phyloP scores from a whole-genome alignment of 306 rosid genomes.

The Adenanthera pavonina region DNA sequence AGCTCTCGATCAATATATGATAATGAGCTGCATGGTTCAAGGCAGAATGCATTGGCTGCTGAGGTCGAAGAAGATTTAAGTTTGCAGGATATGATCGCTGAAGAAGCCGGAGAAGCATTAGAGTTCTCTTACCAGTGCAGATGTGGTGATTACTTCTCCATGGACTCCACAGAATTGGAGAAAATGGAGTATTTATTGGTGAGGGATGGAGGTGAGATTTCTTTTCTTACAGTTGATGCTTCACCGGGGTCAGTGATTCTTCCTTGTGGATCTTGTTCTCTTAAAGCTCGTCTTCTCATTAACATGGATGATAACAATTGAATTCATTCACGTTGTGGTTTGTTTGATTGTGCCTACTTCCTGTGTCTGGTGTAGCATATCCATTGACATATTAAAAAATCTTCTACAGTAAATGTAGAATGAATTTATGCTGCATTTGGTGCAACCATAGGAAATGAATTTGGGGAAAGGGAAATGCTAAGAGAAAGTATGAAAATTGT shows the following conservation, averaged over 20 bases:
- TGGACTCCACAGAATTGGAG: constrained; percentile 72
- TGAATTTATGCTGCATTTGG: not conserved
- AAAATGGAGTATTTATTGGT: constrained; percentile 71
- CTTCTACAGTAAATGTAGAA: not conserved
- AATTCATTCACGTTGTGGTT: constrained; percentile 34
- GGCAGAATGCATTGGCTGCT: constrained; percentile 61
- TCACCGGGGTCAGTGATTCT: constrained; percentile 72
- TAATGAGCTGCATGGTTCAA: constrained; percentile 54
- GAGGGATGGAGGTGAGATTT: constrained; percentile 58
- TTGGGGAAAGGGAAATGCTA: too few species aligned
- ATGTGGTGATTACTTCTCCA: constrained; percentile 80
- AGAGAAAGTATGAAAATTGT: too few species aligned
- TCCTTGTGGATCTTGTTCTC: constrained; percentile 93
- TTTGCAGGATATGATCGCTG: constrained; percentile 67
- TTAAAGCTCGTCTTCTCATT: constrained; percentile 68
- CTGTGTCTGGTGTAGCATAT: not conserved
- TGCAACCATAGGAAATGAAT: too few species aligned
- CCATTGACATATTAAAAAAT: not conserved
- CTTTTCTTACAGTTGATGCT: constrained; percentile 50
- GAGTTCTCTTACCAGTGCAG: constrained; percentile 77
- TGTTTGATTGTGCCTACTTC: not conserved
- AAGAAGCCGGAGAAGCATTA: constrained; percentile 60
- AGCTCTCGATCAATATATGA: constrained; percentile 67
- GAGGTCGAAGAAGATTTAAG: constrained; percentile 77
- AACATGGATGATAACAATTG: constrained; percentile 47